Evolutionary conservation across 495 filamentous ascomycete species (phyloP).

Genomic region (Hyaloscypha variabilis): DNA sequence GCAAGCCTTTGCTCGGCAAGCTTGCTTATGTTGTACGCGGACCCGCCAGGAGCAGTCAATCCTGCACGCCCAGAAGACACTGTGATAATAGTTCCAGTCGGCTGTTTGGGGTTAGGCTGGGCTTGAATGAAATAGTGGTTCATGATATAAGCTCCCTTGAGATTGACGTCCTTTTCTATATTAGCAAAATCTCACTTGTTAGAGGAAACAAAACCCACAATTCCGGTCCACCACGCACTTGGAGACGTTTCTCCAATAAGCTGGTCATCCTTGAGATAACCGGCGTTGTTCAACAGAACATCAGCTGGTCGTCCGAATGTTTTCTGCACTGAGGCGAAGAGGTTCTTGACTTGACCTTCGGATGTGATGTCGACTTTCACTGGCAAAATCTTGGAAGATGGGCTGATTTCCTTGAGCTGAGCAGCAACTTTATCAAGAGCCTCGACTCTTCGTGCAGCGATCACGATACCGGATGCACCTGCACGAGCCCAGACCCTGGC

Average conservation of each 20-base stretch:
- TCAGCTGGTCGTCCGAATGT: conserved; percentile 40
- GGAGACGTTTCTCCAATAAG: conserved; percentile 1
- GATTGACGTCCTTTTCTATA: conserved; percentile 36
- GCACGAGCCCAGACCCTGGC: conserved; percentile 33
- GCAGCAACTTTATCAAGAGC: conserved; percentile 31
- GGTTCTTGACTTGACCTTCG: conserved; percentile 33
- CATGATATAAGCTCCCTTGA: conserved; percentile 42
- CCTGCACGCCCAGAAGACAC: conserved; percentile 25
- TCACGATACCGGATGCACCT: conserved; percentile 37
- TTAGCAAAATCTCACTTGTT: neutral
- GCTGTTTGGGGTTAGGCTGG: conserved; percentile 27
- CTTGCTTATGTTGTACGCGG: conserved; percentile 41
- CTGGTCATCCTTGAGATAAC: conserved; percentile 16
- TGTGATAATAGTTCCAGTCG: conserved; percentile 33
- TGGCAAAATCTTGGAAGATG: conserved; percentile 31
- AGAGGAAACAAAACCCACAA: neutral
- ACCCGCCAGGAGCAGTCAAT: conserved; percentile 34
- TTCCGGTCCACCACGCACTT: conserved; percentile 9
- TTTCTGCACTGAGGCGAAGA: conserved; percentile 38
- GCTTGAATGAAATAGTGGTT: conserved; percentile 40
- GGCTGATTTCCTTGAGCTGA: conserved; percentile 25
- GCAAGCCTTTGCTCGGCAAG: conserved; percentile 38
- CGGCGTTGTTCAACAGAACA: conserved; percentile 46
- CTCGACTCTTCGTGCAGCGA: conserved; percentile 38
- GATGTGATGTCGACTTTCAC: conserved; percentile 37